A percentile compares a stretch with the other conserved stretches of the same genome.
These are phyloP conservation scores for Talaromyces wortmannii DNA, from an alignment of 495 filamentous ascomycete species.

Conservation along the genomic window DNA sequence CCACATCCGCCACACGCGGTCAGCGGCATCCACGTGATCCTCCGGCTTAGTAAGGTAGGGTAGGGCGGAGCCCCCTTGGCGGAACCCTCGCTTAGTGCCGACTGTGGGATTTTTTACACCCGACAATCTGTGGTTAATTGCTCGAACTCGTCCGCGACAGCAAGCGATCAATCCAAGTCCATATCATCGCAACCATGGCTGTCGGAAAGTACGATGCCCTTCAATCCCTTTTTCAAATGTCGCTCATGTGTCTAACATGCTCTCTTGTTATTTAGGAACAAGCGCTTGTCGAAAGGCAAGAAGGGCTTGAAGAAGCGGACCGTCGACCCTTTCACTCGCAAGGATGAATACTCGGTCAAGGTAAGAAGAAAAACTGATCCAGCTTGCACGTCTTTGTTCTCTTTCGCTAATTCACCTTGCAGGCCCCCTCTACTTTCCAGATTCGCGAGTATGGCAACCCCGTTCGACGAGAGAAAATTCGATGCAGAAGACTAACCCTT, in stretches of 20 bases:
- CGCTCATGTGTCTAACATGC: slow-evolving; percentile 13
- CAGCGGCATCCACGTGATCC: neutral
- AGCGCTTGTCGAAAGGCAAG: slow-evolving; percentile 99
- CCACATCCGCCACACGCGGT: neutral
- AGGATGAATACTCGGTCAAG: slow-evolving; percentile 99
- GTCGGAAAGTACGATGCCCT: slow-evolving; percentile 71
- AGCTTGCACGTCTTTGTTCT: too few relatives aligned
- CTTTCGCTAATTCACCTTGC: slow-evolving; percentile 13
- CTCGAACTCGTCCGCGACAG: slow-evolving; percentile 2
- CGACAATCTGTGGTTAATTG: neutral
- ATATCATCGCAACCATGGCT: slow-evolving; percentile 64
- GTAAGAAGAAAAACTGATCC: slow-evolving; percentile 33
- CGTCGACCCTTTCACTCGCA: slow-evolving; percentile 92
- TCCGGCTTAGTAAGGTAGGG: neutral
- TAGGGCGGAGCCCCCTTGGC: slow-evolving; percentile 5
- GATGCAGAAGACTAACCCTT: slow-evolving; percentile 4
- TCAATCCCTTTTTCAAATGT: slow-evolving; percentile 8
- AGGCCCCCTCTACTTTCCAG: slow-evolving; percentile 95
- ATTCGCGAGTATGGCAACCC: slow-evolving; percentile 79
- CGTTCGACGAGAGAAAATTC: slow-evolving; percentile 2
- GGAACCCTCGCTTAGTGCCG: slow-evolving; percentile 38
- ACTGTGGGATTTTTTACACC: slow-evolving; percentile 32
- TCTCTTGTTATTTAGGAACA: slow-evolving; percentile 64
- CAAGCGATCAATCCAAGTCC: slow-evolving; percentile 18
- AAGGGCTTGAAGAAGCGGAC: slow-evolving; percentile 99